phyloP scores from a whole-genome alignment of 805 yeast species.

The Nakazawaea populi region DNA sequence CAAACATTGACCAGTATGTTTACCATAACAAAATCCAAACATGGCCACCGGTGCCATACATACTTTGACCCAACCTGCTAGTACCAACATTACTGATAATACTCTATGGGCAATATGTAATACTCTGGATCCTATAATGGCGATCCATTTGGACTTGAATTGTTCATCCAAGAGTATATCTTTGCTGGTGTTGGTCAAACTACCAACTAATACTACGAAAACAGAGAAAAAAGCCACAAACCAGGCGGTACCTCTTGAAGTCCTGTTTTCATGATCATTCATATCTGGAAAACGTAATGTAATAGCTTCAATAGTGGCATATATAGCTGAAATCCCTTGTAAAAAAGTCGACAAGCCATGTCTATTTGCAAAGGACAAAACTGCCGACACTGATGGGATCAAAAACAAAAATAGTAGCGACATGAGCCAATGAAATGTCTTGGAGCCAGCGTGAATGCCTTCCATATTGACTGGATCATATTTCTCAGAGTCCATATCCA shows the following conservation, averaged over 20 bases:
- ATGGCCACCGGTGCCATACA: slow-evolving; percentile 80
- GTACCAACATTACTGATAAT: slow-evolving; percentile 37
- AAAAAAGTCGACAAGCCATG: slow-evolving; percentile 37
- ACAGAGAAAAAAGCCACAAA: slow-evolving; percentile 44
- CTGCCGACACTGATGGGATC: slow-evolving; percentile 51
- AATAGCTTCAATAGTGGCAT: slow-evolving; percentile 50
- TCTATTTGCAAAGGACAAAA: slow-evolving; percentile 48
- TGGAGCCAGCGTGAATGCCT: slow-evolving; percentile 36
- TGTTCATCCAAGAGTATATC: slow-evolving; percentile 28
- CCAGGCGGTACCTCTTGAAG: slow-evolving; percentile 68
- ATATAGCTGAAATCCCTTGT: slow-evolving; percentile 41
- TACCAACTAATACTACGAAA: slow-evolving; percentile 46
- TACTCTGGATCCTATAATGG: slow-evolving; percentile 31
- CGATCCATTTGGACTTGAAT: slow-evolving; percentile 24
- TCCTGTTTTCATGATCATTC: slow-evolving; percentile 59
- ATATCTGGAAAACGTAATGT: slow-evolving; percentile 59
- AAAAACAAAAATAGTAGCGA: slow-evolving; percentile 42
- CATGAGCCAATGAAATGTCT: slow-evolving; percentile 61
- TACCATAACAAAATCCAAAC: slow-evolving; percentile 81
- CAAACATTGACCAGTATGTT: slow-evolving; percentile 87
- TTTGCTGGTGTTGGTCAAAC: slow-evolving; percentile 47
- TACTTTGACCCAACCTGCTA: slow-evolving; percentile 73
- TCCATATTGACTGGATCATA: slow-evolving; percentile 3
- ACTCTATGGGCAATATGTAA: slow-evolving; percentile 33
- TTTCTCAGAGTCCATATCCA: slow-evolving; percentile 6